Base-by-base conservation (phyloP, 2,329 filamentous ascomycete species). In the Aureobasidium namibiae region DNA sequence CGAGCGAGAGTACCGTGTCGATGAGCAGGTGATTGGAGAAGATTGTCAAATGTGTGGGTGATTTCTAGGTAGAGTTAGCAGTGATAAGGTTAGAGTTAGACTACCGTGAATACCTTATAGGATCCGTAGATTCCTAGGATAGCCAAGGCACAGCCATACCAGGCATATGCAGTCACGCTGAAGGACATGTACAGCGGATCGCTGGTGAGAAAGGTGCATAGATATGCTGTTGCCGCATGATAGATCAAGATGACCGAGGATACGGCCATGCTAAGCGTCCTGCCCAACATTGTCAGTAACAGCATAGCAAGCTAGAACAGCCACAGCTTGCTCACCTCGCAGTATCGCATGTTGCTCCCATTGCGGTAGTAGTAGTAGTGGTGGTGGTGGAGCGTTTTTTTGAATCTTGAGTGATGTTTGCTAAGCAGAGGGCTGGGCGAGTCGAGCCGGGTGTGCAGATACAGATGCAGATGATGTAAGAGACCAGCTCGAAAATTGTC, bases 161-260 rank as follows among this genome's bases (percentile, higher is more conserved):
- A 69, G 23, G 66, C 65, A 56, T 69, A 69, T 13, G 63, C 53
- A 16, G 62, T 62, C 16, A 67, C 62, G 56, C 63, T 63, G 38
- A 64, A 56, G 11, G 64, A 65, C 36, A 69, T 61, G 54, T 64
- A 66, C 21, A 68, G 60, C 1, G 67, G 66, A 46, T 69, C 67
- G 56, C 65, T 61, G 21, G 67, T 66, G 3, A 69, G 56, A 45
- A 67, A 64, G 21, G 60, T 60, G 63, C 66, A 65, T 21, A 66
- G 56, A 21, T 64, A 52, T 39, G 64, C 67, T 39, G 66, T 62
- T 29, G 66, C 44, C 24, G 64, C 52, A 38, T 68, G 66, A 56
- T 66, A 68, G 21, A 65, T 41, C 50, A 65, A 52, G 56, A 67
- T 62, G 46, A 66, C 50, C 11, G 62, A 59, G 21, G 66, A 63